Percentiles rank a stretch among this genome's conserved stretches.
Conservation (phyloP, 2,329 filamentous ascomycete species). For the Beauveria asiatica region DNA sequence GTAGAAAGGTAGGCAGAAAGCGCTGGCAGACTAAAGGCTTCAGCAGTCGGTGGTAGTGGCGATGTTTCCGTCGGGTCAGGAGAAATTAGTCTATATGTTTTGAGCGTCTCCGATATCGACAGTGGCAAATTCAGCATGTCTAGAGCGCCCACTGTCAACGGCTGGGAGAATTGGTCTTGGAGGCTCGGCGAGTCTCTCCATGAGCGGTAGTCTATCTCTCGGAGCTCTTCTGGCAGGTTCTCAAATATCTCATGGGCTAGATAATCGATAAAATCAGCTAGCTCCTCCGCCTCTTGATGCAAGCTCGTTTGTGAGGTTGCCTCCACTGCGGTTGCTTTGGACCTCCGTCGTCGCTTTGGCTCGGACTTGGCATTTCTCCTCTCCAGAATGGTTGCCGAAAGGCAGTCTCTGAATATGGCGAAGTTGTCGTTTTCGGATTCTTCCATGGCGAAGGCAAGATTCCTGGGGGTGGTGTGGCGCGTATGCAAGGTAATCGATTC, state of each 20-base stretch:
- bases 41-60: slow-evolving; percentile 28
- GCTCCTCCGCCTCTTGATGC: slow-evolving; percentile 48
- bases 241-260: slow-evolving; percentile 62
- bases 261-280: slow-evolving; percentile 77
- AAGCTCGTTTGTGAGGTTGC: slow-evolving; percentile 13
- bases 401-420: slow-evolving; percentile 63
- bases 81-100: slow-evolving; percentile 56
- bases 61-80: slow-evolving; percentile 25
- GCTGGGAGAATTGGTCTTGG: slow-evolving; percentile 46
- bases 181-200: slow-evolving; percentile 36
- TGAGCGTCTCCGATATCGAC: slow-evolving; percentile 56
- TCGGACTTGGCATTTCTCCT: slow-evolving; percentile 40
- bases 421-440: slow-evolving; percentile 21
- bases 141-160: slow-evolving; percentile 46
- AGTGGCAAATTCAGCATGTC: slow-evolving; percentile 43
- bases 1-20: slow-evolving; percentile 53
- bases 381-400: slow-evolving; percentile 61
- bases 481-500: background rate
- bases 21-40: slow-evolving; percentile 54
- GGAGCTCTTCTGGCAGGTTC: slow-evolving; percentile 52
- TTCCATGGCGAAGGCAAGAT: background rate
- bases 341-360: slow-evolving; percentile 36
- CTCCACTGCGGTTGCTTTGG: slow-evolving; percentile 15
- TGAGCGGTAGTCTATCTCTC: slow-evolving; percentile 50
- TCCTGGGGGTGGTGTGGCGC: background rate